These are phyloP conservation scores for Calonectria pseudoturangicola DNA, from an alignment of 2,329 filamentous ascomycete genomes.

Conservation along the genomic window DNA sequence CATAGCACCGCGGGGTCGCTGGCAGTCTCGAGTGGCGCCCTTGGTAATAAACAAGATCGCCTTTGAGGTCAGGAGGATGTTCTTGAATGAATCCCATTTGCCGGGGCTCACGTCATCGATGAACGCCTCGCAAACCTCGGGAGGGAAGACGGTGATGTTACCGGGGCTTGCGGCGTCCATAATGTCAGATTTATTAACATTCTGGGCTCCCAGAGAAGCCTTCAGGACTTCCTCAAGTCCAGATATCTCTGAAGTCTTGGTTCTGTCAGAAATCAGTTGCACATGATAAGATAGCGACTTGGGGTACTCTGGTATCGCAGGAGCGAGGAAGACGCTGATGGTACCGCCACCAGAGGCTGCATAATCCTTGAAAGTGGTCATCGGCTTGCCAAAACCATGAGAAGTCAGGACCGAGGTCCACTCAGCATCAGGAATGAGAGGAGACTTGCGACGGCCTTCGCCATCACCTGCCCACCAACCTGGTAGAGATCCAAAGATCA, in stretches of 20 bases:
- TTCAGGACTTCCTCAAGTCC: constrained; percentile 22
- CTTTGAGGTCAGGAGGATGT: constrained; percentile 24
- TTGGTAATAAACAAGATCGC: constrained; percentile 30
- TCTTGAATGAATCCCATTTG: constrained; percentile 31
- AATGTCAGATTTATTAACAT: constrained; percentile 9
- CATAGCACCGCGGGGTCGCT: constrained; percentile 30
- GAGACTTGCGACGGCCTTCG: constrained; percentile 37
- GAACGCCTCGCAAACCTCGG: constrained; percentile 32
- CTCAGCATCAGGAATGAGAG: constrained; percentile 26
- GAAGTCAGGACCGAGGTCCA: constrained; percentile 14
- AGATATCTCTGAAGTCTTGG: constrained; percentile 7
- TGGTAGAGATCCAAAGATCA: constrained; percentile 58
- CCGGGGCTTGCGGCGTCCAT: constrained; percentile 2
- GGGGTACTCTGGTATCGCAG: constrained; percentile 17
- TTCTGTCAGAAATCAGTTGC: constrained; percentile 18
- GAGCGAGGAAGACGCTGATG: constrained; percentile 31
- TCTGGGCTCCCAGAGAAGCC: constrained; percentile 21
- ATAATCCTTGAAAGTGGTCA: constrained; percentile 32
- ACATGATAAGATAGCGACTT: constrained; percentile 27
- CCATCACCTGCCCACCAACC: constrained; percentile 63
- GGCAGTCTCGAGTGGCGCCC: constrained; percentile 24
- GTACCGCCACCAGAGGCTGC: constrained; percentile 18
- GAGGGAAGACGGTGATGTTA: constrained; percentile 32
- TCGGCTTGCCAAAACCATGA: constrained; percentile 15
- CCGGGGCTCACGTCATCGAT: constrained; percentile 28